phyloP scores from a whole-genome alignment of 306 rosid genomes.

The Prosopis cineraria region DNA sequence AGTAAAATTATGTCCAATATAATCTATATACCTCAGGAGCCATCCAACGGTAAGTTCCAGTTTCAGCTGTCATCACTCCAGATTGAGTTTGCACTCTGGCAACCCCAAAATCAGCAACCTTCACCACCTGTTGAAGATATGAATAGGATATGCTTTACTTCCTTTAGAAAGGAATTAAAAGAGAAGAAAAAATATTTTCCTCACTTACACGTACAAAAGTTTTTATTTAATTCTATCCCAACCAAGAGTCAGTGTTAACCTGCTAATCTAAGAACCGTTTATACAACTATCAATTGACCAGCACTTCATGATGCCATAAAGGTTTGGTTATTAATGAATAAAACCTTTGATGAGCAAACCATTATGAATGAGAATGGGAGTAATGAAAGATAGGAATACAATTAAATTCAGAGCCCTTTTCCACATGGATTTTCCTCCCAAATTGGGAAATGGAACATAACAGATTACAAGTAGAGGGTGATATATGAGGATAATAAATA shows the following conservation, averaged over 20 bases:
- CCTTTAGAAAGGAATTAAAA: neutral
- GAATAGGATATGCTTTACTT: slow-evolving; percentile 21
- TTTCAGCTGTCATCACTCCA: slow-evolving; percentile 99
- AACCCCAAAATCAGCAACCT: slow-evolving; percentile 99
- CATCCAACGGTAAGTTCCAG: slow-evolving; percentile 99
- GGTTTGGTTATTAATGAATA: slow-evolving; percentile 30
- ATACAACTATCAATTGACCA: neutral
- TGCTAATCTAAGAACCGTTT: slow-evolving; percentile 20
- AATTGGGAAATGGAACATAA: neutral
- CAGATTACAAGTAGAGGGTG: neutral
- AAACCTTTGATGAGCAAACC: slow-evolving; percentile 18
- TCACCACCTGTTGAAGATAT: slow-evolving; percentile 71
- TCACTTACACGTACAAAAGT: neutral
- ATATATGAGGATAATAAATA: neutral
- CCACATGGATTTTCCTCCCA: neutral
- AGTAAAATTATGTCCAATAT: slow-evolving; percentile 9
- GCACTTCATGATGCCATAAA: slow-evolving; percentile 24
- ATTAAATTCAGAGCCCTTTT: neutral
- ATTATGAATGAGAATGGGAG: slow-evolving; percentile 9
- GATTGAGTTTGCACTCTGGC: slow-evolving; percentile 96
- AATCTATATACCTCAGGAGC: slow-evolving; percentile 89
- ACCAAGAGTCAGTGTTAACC: slow-evolving; percentile 8
- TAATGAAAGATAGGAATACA: slow-evolving; percentile 1
- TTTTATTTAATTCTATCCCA: slow-evolving; percentile 28
- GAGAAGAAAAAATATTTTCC: slow-evolving; percentile 4